Conservation (phyloP, 176 grass and related monocot species). For the Avena sativa region DNA sequence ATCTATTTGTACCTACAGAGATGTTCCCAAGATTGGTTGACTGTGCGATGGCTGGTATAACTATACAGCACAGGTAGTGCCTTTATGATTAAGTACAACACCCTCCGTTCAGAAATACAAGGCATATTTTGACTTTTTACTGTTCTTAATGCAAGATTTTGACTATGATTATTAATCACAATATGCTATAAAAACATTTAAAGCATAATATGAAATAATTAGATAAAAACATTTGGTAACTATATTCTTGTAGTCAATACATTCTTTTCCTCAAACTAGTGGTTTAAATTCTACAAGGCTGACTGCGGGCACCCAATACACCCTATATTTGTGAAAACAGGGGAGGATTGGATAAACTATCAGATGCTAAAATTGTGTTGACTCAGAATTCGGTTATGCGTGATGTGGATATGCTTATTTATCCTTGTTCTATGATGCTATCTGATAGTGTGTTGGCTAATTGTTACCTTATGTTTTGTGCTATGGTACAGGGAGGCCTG, state of each 20-base stretch:
- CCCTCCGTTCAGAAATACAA: neutral
- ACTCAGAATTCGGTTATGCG: conserved; percentile 6
- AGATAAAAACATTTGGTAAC: neutral
- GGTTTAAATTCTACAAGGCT: conserved; percentile 1
- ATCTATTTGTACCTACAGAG: conserved; percentile 82
- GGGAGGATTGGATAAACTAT: conserved; percentile 15
- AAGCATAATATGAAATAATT: neutral
- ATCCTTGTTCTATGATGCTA: neutral
- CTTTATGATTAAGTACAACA: neutral
- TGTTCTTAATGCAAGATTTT: neutral
- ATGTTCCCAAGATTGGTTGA: conserved; percentile 84
- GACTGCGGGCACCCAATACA: neutral
- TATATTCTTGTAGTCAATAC: neutral
- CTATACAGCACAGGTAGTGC: conserved; percentile 91
- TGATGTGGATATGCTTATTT: conserved; percentile 26
- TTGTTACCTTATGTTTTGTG: conserved; percentile 36
- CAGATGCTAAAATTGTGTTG: conserved; percentile 15
- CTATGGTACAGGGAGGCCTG: conserved; percentile 78
- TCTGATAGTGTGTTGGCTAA: conserved; percentile 37
- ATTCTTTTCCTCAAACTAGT: neutral
- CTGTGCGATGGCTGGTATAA: conserved; percentile 93
- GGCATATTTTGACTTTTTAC: neutral
- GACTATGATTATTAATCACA: neutral
- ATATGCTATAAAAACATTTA: neutral
- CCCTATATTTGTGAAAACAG: conserved; percentile 13